These are phyloP conservation scores for Leersia perrieri DNA, from an alignment of 176 grass and related monocot genomes.

Conservation along the genomic window DNA sequence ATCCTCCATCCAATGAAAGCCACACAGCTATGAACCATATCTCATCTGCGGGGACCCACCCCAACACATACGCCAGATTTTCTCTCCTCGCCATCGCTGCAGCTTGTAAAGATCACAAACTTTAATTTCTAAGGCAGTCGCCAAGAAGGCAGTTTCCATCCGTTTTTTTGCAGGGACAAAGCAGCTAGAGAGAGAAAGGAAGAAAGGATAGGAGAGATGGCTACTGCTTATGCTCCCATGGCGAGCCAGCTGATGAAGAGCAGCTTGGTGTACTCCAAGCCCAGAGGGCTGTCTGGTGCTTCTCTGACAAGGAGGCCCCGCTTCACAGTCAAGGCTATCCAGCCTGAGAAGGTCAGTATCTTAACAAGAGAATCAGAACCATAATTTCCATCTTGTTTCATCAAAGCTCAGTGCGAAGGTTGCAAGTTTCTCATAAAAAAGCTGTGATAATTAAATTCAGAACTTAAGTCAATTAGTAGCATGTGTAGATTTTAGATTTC, in stretches of 20 bases:
- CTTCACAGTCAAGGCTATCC: constrained; percentile 72
- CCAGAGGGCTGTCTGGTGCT: constrained; percentile 57
- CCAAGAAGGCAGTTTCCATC: neutral
- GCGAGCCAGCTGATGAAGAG: constrained; percentile 76
- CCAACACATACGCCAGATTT: neutral
- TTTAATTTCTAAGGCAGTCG: neutral
- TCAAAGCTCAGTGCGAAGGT: neutral
- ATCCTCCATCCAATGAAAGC: neutral
- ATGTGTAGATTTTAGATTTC: too few relatives aligned
- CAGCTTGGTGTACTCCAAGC: constrained; percentile 41
- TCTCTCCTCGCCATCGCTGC: neutral
- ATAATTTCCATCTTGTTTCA: neutral
- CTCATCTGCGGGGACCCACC: constrained; percentile 10
- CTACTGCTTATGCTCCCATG: constrained; percentile 77
- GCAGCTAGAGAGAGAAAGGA: neutral
- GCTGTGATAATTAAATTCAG: neutral
- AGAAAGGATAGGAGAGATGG: constrained; percentile 37
- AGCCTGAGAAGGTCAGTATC: constrained; percentile 63
- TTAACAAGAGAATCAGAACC: neutral
- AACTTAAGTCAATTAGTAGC: too few relatives aligned
- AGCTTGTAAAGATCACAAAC: constrained; percentile 29
- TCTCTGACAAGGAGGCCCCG: constrained; percentile 46
- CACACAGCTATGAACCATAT: constrained; percentile 41
- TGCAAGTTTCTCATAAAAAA: neutral
- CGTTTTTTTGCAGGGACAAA: neutral